These are phyloP conservation scores for Styphnolobium japonicum DNA, from an alignment of 306 rosid species.

Conservation along the genomic window DNA sequence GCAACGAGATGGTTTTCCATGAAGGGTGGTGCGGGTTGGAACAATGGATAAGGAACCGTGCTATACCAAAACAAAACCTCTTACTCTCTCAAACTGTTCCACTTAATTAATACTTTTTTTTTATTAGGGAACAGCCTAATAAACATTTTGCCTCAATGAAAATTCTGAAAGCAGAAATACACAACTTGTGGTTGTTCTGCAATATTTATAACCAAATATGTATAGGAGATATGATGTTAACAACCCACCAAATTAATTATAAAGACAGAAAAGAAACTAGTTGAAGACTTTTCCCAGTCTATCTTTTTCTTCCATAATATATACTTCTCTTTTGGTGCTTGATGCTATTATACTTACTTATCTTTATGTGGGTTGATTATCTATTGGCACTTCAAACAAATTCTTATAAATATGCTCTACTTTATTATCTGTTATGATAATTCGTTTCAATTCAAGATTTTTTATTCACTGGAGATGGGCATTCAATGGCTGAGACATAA, in stretches of 20 bases:
- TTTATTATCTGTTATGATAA: neutral
- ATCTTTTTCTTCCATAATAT: neutral
- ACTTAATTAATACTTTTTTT: neutral
- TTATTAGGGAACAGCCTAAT: neutral
- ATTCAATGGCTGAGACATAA: neutral
- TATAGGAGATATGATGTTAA: neutral
- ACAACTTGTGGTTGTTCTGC: neutral
- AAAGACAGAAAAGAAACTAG: neutral
- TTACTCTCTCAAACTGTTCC: neutral
- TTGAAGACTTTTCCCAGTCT: neutral
- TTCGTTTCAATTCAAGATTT: neutral
- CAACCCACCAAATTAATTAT: constrained; percentile 21
- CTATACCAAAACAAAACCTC: neutral
- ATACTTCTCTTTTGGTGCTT: neutral
- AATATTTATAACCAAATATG: neutral
- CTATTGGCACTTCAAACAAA: neutral
- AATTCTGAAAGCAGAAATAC: neutral
- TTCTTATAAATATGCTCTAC: neutral
- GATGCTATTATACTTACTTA: neutral
- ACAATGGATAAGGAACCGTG: neutral
- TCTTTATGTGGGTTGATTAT: neutral
- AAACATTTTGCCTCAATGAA: neutral
- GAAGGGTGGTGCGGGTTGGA: neutral
- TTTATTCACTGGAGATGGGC: neutral
- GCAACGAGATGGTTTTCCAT: neutral